These are phyloP conservation scores for Metschnikowia henanensis DNA, from an alignment of 805 yeast species.

Conservation along the genomic window DNA sequence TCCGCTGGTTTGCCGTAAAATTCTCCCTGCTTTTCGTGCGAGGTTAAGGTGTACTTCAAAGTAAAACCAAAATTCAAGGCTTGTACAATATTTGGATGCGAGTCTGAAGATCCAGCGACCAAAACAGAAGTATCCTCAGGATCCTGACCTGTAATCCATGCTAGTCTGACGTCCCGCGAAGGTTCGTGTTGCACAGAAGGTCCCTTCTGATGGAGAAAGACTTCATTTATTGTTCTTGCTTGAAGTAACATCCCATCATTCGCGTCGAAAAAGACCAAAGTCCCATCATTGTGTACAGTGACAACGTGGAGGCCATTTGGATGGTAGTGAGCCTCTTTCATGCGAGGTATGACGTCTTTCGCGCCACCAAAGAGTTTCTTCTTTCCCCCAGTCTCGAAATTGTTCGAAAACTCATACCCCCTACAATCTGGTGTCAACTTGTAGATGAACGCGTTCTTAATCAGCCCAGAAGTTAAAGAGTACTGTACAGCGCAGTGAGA, in stretches of 20 bases:
- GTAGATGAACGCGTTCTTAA: constrained; percentile 59
- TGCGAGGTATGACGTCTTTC: constrained; percentile 32
- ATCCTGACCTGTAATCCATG: constrained; percentile 79
- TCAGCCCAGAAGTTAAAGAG: constrained; percentile 58
- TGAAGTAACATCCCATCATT: constrained; percentile 69
- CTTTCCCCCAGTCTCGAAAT: constrained; percentile 38
- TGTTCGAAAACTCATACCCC: constrained; percentile 45
- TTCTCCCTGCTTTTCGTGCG: constrained; percentile 79
- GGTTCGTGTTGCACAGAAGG: constrained; percentile 18
- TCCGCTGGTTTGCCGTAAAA: constrained; percentile 65
- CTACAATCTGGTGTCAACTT: constrained; percentile 66
- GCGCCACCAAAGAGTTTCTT: constrained; percentile 39
- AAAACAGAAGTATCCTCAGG: constrained; percentile 79
- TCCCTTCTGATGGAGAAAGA: constrained; percentile 59
- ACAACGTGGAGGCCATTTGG: constrained; percentile 89
- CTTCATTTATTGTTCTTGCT: constrained; percentile 71
- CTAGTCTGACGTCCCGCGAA: constrained; percentile 32
- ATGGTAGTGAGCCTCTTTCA: constrained; percentile 69
- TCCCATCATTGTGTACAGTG: constrained; percentile 79
- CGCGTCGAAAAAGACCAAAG: constrained; percentile 92
- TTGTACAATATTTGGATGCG: constrained; percentile 32
- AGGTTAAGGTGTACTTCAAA: constrained; percentile 75
- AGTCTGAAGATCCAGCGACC: constrained; percentile 64
- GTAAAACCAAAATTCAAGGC: constrained; percentile 78
- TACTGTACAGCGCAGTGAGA: constrained; percentile 66